These are phyloP conservation scores for Paracamarosporium sp. DNA, from an alignment of 2,329 filamentous ascomycete species.

Conservation along the genomic window DNA sequence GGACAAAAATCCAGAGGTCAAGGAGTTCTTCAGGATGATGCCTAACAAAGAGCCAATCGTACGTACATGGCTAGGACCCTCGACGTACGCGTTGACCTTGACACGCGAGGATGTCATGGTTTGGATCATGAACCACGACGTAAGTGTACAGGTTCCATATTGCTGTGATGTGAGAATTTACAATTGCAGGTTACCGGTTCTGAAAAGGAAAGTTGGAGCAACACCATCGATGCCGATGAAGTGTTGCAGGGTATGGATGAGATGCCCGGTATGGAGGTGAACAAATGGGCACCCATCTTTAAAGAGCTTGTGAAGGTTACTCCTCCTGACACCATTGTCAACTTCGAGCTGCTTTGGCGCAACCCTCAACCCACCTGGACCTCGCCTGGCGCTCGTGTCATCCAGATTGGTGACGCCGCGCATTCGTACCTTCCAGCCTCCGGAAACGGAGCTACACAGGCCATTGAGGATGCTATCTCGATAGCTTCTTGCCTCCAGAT, in stretches of 20 bases:
- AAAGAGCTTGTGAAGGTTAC: slow-evolving; percentile 53
- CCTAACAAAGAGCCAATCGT: slow-evolving; percentile 52
- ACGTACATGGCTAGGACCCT: slow-evolving; percentile 53
- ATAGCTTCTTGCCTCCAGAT: slow-evolving; percentile 56
- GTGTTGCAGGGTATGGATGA: slow-evolving; percentile 55
- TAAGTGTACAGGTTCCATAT: slow-evolving; percentile 17
- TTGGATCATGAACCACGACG: slow-evolving; percentile 59
- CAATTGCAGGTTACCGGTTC: slow-evolving; percentile 48
- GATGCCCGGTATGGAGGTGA: slow-evolving; percentile 48
- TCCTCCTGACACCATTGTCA: slow-evolving; percentile 55
- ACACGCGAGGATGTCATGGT: slow-evolving; percentile 56
- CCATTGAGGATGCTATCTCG: slow-evolving; percentile 56
- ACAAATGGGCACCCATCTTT: slow-evolving; percentile 55
- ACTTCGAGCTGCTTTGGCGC: slow-evolving; percentile 57
- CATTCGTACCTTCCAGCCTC: slow-evolving; percentile 55
- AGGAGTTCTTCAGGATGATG: slow-evolving; percentile 56
- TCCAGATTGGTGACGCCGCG: slow-evolving; percentile 54
- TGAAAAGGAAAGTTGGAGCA: slow-evolving; percentile 55
- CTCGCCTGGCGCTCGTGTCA: slow-evolving; percentile 50
- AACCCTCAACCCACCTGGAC: slow-evolving; percentile 55
- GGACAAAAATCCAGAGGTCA: slow-evolving; percentile 54
- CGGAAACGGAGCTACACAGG: slow-evolving; percentile 55
- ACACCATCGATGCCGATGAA: slow-evolving; percentile 55
- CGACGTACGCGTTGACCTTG: slow-evolving; percentile 54
- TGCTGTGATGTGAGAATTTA: slow-evolving; percentile 13